These are phyloP conservation scores for Cucurbitaria berberidis DNA, from an alignment of 2,329 filamentous ascomycete species.

Conservation along the genomic window DNA sequence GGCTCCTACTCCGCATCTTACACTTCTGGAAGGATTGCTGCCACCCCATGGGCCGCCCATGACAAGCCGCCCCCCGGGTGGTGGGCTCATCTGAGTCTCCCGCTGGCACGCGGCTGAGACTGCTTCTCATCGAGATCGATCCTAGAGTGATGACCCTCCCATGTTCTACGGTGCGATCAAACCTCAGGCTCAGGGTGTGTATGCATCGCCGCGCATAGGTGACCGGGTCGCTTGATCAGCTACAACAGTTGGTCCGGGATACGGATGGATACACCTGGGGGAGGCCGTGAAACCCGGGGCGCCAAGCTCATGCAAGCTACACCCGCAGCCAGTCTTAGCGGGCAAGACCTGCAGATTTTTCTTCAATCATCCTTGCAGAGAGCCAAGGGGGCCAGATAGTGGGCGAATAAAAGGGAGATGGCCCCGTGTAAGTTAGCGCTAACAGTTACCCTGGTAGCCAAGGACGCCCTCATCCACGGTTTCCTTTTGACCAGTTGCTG, in stretches of 20 bases:
- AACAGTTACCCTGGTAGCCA: slow-evolving; percentile 19
- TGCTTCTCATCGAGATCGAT: slow-evolving; percentile 8
- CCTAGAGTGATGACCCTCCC: slow-evolving; percentile 1
- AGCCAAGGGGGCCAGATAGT: slow-evolving; percentile 28
- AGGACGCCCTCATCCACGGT: slow-evolving; percentile 7
- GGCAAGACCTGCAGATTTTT: slow-evolving; percentile 32
- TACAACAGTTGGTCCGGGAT: slow-evolving; percentile 41
- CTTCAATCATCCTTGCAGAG: slow-evolving; percentile 20
- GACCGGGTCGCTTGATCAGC: slow-evolving; percentile 25
- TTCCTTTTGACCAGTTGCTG: slow-evolving; percentile 10
- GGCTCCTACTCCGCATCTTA: slow-evolving; percentile 39
- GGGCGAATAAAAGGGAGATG: slow-evolving; percentile 34
- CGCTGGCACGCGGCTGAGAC: slow-evolving; percentile 19
- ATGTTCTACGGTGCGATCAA: slow-evolving; percentile 6
- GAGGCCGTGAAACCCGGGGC: slow-evolving; percentile 38
- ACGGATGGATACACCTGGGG: slow-evolving; percentile 28
- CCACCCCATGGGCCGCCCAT: slow-evolving; percentile 20
- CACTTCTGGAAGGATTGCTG: slow-evolving; percentile 41
- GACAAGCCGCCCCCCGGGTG: slow-evolving; percentile 10
- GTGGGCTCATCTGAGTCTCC: slow-evolving; percentile 12
- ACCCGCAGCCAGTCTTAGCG: slow-evolving; percentile 9
- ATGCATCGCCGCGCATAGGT: slow-evolving; percentile 11
- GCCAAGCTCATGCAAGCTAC: slow-evolving; percentile 39
- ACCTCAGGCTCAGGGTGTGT: slow-evolving; percentile 6
- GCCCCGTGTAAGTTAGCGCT: slow-evolving; percentile 20